Conservation (phyloP, 495 filamentous ascomycete species). For the Neurospora sp. region DNA sequence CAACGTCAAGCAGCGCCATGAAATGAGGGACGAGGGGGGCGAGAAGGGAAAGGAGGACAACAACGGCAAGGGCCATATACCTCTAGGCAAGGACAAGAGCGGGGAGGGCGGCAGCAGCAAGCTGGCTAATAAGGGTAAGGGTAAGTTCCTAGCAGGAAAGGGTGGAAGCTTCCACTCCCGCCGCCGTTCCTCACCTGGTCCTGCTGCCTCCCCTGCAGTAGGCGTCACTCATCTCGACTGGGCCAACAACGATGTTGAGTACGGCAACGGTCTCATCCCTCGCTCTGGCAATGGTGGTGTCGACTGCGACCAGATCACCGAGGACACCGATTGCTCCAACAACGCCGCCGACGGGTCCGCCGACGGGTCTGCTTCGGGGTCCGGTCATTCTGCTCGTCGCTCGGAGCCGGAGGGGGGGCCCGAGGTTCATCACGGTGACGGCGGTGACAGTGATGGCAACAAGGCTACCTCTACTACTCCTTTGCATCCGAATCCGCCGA, state of each 20-base stretch:
- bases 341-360: neutral
- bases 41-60: neutral
- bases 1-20: neutral
- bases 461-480: neutral
- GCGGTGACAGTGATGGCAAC: neutral
- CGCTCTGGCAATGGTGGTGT: neutral
- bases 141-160: too few species aligned
- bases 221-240: neutral
- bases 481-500: neutral
- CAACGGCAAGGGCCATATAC: too few species aligned
- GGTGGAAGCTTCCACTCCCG: neutral
- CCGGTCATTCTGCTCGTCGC: neutral
- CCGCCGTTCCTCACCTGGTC: neutral
- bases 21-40: neutral
- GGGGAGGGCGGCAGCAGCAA: too few species aligned
- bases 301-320: neutral
- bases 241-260: neutral
- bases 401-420: neutral
- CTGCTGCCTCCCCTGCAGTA: neutral
- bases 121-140: neutral
- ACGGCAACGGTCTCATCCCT: neutral
- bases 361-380: neutral
- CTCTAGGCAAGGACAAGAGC: neutral
- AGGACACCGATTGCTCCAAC: neutral
- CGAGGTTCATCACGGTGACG: too few species aligned